Conservation (phyloP, 2,329 filamentous ascomycete genomes). For the Sporothrix mexicana region DNA sequence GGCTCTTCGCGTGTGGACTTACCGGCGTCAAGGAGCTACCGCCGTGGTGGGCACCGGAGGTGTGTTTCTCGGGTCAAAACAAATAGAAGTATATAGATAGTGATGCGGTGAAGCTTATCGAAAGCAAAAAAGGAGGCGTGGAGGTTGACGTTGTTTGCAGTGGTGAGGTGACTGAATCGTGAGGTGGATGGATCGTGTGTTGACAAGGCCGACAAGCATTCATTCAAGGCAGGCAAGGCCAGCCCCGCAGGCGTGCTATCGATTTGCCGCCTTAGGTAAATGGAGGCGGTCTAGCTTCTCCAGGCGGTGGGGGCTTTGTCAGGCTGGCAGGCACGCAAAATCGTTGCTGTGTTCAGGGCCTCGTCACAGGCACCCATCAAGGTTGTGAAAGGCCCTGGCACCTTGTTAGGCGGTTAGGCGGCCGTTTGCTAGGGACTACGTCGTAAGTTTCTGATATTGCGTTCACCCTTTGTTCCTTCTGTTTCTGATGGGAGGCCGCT, state of each 20-base stretch:
- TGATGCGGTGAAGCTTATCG: no score
- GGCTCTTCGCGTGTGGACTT: background rate
- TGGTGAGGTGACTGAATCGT: background rate
- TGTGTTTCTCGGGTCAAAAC: background rate
- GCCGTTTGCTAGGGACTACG: background rate
- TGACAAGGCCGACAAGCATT: background rate
- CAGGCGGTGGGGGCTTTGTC: conserved; percentile 9
- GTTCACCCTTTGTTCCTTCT: background rate
- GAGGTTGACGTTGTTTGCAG: background rate
- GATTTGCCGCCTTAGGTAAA: conserved; percentile 8
- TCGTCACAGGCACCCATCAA: conserved; percentile 11
- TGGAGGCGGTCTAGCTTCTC: conserved; percentile 23
- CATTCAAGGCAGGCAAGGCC: background rate
- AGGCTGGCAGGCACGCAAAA: background rate
- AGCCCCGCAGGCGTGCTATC: conserved; percentile 19
- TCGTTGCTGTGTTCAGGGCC: conserved; percentile 3
- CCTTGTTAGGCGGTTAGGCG: background rate
- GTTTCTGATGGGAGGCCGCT: background rate
- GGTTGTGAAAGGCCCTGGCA: background rate
- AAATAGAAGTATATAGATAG: background rate
- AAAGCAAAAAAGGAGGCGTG: background rate
- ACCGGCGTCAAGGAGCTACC: background rate
- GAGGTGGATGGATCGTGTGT: background rate
- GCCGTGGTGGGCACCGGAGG: background rate
- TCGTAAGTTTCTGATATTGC: no score